Evolutionary conservation across 495 filamentous ascomycete species (phyloP).

Genomic region (Bathelium albidoporum): DNA sequence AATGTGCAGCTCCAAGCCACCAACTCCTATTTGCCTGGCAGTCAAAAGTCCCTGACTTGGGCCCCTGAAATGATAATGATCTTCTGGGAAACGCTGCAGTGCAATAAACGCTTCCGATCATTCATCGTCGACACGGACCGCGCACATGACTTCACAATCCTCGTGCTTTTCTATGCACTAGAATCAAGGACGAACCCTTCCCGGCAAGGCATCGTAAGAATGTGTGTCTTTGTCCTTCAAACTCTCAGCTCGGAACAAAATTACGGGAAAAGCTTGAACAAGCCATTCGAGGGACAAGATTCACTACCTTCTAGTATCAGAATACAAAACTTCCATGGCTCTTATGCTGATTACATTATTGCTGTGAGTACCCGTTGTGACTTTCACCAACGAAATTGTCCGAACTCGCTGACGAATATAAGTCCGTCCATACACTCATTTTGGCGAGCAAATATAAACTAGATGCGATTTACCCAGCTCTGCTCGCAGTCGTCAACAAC

Average conservation of each 20-base stretch:
- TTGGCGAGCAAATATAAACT: slow-evolving; percentile 86
- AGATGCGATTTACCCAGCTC: slow-evolving; percentile 82
- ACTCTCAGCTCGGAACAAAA: slow-evolving; percentile 88
- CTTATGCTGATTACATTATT: slow-evolving; percentile 88
- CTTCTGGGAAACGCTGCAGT: slow-evolving; percentile 95
- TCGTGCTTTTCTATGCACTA: slow-evolving; percentile 85
- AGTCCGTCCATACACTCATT: slow-evolving; percentile 91
- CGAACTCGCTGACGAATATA: neutral
- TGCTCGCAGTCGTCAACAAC: slow-evolving; percentile 89
- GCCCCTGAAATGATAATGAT: slow-evolving; percentile 95
- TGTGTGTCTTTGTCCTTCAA: slow-evolving; percentile 95
- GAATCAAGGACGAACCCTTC: slow-evolving; percentile 76
- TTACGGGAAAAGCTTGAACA: slow-evolving; percentile 84
- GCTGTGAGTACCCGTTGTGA: slow-evolving; percentile 49
- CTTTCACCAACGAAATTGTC: neutral
- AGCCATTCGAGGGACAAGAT: slow-evolving; percentile 79
- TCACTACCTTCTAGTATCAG: slow-evolving; percentile 72
- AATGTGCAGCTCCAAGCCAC: slow-evolving; percentile 62
- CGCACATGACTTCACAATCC: slow-evolving; percentile 83
- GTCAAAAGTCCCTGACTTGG: slow-evolving; percentile 71
- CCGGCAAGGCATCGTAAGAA: slow-evolving; percentile 84
- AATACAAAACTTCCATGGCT: slow-evolving; percentile 73
- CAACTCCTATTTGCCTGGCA: slow-evolving; percentile 79
- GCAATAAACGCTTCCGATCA: slow-evolving; percentile 93
- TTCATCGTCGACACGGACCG: slow-evolving; percentile 96